Percentiles rank a stretch among this genome's conserved stretches.
Conservation (phyloP, 192 early-diverging fungal species). For the Rhizophagus clarus region DNA sequence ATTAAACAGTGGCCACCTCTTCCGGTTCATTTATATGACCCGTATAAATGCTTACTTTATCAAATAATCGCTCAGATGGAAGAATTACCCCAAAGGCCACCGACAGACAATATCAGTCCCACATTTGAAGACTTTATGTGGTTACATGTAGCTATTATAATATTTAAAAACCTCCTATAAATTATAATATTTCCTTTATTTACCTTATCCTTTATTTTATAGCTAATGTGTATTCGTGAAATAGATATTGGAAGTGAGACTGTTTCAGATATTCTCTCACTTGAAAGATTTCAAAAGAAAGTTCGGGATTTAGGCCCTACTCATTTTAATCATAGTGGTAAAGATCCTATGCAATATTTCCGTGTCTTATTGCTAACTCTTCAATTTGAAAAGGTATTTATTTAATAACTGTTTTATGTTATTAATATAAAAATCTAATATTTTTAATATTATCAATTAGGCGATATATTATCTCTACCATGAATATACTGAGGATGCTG, state of each 20-base stretch:
- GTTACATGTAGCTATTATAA: slow-evolving; percentile 62
- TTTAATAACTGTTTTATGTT: not conserved
- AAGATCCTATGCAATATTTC: slow-evolving; percentile 77
- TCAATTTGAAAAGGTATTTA: slow-evolving; percentile 79
- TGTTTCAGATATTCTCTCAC: slow-evolving; percentile 44
- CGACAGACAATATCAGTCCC: slow-evolving; percentile 64
- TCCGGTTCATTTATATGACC: slow-evolving; percentile 62
- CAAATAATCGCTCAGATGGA: slow-evolving; percentile 92
- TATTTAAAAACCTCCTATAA: slow-evolving; percentile 5
- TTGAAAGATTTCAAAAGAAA: slow-evolving; percentile 66
- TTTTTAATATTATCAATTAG: slow-evolving; percentile 14
- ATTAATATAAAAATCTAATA: not conserved
- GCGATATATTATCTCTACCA: slow-evolving; percentile 76
- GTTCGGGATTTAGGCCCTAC: slow-evolving; percentile 69
- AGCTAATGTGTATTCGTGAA: slow-evolving; percentile 10
- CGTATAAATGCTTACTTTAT: slow-evolving; percentile 90
- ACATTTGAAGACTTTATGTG: slow-evolving; percentile 94
- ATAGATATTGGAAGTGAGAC: not conserved
- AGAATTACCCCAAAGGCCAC: slow-evolving; percentile 52
- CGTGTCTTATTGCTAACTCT: slow-evolving; percentile 80
- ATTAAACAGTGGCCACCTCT: slow-evolving; percentile 53
- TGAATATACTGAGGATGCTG: slow-evolving; percentile 73
- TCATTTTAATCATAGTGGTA: slow-evolving; percentile 71
- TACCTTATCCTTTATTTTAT: not conserved
- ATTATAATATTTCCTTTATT: not conserved